Conservation (phyloP, 2,329 filamentous ascomycete species). For the Ceratocystis variospora region DNA sequence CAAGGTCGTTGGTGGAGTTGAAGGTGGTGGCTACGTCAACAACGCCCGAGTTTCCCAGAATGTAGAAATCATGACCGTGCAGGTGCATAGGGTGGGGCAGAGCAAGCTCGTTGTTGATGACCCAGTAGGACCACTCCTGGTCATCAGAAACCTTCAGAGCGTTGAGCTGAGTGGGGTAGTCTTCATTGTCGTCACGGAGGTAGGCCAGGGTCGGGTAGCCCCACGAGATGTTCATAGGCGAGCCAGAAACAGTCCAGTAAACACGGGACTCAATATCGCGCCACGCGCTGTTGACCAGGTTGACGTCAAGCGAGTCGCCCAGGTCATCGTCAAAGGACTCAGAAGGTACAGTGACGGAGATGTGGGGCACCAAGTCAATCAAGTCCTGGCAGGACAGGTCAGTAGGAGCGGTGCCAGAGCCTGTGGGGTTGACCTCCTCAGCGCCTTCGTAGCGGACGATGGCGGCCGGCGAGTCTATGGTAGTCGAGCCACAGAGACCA, state of each 20-base stretch:
- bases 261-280: conserved; percentile 21
- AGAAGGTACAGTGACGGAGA: conserved; percentile 23
- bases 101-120: conserved; percentile 24
- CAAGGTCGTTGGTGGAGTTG: conserved; percentile 25
- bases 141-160: conserved; percentile 20
- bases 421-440: conserved; percentile 23
- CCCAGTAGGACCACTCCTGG: conserved; percentile 26
- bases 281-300: conserved; percentile 20
- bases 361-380: conserved; percentile 23
- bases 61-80: conserved; percentile 36
- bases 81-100: conserved; percentile 36
- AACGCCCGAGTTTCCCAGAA: conserved; percentile 26
- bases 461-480: conserved; percentile 25
- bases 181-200: conserved; percentile 20
- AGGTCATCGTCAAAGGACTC: conserved; percentile 22
- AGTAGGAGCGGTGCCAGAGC: conserved; percentile 23
- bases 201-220: conserved; percentile 28
- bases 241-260: conserved; percentile 27
- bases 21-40: conserved; percentile 19
- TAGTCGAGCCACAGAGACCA: conserved; percentile 26
- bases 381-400: conserved; percentile 22
- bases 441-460: conserved; percentile 30
- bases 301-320: conserved; percentile 23
- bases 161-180: conserved; percentile 21
- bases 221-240: conserved; percentile 30